Evolutionary conservation across 495 filamentous ascomycete genomes (phyloP).

Genomic region (Lepidopterella palustris): DNA sequence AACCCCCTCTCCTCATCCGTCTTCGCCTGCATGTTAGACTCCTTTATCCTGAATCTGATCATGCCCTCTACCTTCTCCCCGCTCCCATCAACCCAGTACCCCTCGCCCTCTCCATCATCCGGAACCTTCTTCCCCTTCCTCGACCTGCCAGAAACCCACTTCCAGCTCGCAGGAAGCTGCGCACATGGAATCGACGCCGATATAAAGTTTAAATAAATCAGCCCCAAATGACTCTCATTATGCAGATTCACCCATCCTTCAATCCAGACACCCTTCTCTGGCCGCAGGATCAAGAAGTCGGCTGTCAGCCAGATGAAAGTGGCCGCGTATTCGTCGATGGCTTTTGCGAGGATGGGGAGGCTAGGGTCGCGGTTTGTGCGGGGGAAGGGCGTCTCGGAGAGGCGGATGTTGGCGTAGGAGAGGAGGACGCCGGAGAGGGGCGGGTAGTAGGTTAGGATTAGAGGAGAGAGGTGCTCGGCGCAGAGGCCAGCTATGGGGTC

Average conservation of each 20-base stretch:
- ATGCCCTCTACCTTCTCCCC: conserved; percentile 56
- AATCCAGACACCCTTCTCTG: conserved; percentile 50
- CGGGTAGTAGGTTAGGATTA: conserved; percentile 68
- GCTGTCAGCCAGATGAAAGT: conserved; percentile 66
- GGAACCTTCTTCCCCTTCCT: conserved; percentile 20
- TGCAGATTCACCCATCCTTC: conserved; percentile 66
- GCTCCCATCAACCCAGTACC: conserved; percentile 56
- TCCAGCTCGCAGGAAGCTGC: conserved; percentile 61
- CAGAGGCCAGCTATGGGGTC: conserved; percentile 59
- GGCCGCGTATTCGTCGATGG: conserved; percentile 61
- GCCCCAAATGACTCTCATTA: conserved; percentile 63
- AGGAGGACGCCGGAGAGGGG: conserved; percentile 64
- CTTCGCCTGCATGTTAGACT: conserved; percentile 50
- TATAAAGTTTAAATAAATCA: conserved; percentile 70
- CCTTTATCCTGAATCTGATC: conserved; percentile 55
- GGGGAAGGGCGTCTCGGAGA: conserved; percentile 27
- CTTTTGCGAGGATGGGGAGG: conserved; percentile 42
- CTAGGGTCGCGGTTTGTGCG: not conserved
- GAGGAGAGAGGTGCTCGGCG: conserved; percentile 68
- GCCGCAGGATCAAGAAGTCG: conserved; percentile 64
- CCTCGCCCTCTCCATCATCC: conserved; percentile 35
- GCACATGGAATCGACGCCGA: conserved; percentile 62
- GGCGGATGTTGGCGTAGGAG: conserved; percentile 55
- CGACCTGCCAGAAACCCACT: conserved; percentile 41
- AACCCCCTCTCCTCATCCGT: conserved; percentile 54